These are phyloP conservation scores for Xylaria telfairii DNA, from an alignment of 495 filamentous ascomycete genomes.

Conservation along the genomic window DNA sequence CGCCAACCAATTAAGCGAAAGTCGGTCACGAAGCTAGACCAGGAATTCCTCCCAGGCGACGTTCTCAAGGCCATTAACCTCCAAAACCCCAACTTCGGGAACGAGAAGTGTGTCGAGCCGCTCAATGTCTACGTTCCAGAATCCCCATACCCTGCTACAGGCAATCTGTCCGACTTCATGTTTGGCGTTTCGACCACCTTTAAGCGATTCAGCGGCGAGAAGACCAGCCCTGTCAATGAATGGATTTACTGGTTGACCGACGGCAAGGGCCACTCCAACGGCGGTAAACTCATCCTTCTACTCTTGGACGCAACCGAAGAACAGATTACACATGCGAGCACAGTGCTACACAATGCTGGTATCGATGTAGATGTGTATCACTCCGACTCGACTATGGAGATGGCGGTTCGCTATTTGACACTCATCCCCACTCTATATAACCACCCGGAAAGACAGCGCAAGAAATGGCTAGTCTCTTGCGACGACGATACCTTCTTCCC, in stretches of 20 bases:
- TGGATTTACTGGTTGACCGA: constrained; percentile 59
- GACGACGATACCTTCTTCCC: constrained; percentile 81
- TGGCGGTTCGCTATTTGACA: constrained; percentile 63
- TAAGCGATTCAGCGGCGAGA: constrained; percentile 49
- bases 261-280: constrained; percentile 55
- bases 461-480: constrained; percentile 70
- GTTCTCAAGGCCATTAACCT: constrained; percentile 52
- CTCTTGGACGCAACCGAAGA: constrained; percentile 50
- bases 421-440: constrained; percentile 61
- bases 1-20: constrained; percentile 51
- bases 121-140: constrained; percentile 53
- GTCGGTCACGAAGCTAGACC: constrained; percentile 53
- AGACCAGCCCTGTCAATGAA: constrained; percentile 53
- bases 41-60: constrained; percentile 49
- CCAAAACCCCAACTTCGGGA: constrained; percentile 42
- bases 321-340: constrained; percentile 49
- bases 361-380: constrained; percentile 69
- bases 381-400: constrained; percentile 63
- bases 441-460: constrained; percentile 56
- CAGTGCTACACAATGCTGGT: constrained; percentile 53
- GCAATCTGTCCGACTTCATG: constrained; percentile 56
- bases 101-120: constrained; percentile 51
- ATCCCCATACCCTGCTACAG: constrained; percentile 53
- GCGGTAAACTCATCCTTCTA: constrained; percentile 53
- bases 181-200: constrained; percentile 57